phyloP scores from a whole-genome alignment of 441 rosid species.

The Euphorbia celastroides region DNA sequence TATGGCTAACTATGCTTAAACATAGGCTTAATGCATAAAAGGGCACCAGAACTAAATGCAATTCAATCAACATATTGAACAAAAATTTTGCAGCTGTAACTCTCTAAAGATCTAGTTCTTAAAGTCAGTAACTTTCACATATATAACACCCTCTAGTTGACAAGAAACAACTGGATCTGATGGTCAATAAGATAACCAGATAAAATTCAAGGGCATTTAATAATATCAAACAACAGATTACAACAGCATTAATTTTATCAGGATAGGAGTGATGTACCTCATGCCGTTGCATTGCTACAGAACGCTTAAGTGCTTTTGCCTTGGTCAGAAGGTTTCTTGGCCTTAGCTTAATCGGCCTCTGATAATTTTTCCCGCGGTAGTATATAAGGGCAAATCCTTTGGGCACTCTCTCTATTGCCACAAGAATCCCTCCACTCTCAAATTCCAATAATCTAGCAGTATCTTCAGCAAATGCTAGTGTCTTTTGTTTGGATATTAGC shows the following conservation, averaged over 20 bases:
- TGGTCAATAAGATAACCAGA: neutral
- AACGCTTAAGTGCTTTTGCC: conserved; percentile 91
- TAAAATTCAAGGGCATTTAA: neutral
- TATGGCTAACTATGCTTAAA: neutral
- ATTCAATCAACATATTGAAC: conserved; percentile 2
- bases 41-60: neutral
- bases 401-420: conserved; percentile 82
- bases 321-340: conserved; percentile 92
- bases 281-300: conserved; percentile 92
- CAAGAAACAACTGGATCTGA: neutral
- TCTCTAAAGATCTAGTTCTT: neutral
- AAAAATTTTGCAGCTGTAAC: neutral
- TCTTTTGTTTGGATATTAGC: conserved; percentile 87
- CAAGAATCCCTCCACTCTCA: conserved; percentile 94
- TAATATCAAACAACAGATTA: neutral
- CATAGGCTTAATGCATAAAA: neutral
- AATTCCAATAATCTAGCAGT: conserved; percentile 79
- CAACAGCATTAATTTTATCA: conserved; percentile 15
- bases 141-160: neutral
- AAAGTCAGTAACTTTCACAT: neutral
- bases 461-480: conserved; percentile 81
- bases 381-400: conserved; percentile 86
- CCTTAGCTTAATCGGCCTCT: conserved; percentile 75
- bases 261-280: conserved; percentile 46
- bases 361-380: conserved; percentile 92